These are phyloP conservation scores for Postia placenta DNA, from an alignment of 768 basidiomycete species.

Conservation along the genomic window DNA sequence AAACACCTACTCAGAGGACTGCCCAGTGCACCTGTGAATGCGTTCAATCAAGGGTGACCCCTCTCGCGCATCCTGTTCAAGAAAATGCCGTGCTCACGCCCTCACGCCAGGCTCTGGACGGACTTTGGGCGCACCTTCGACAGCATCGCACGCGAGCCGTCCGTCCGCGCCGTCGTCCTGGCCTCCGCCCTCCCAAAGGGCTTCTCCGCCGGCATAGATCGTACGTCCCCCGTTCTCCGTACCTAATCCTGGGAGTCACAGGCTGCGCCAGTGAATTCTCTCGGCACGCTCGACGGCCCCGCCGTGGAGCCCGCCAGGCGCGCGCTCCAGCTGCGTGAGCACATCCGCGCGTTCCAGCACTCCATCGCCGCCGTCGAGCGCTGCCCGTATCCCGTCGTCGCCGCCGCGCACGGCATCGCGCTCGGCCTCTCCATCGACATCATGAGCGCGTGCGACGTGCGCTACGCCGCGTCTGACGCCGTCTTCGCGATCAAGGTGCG, in stretches of 20 bases:
- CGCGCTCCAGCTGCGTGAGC: constrained; percentile 41
- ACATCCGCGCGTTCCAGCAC: constrained; percentile 57
- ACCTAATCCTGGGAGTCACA: background rate
- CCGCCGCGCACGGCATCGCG: constrained; percentile 68
- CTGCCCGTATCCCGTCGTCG: constrained; percentile 77
- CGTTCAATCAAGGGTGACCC: constrained; percentile 38
- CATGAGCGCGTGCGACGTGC: constrained; percentile 69
- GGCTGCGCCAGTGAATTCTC: constrained; percentile 24
- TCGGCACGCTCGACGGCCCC: constrained; percentile 3
- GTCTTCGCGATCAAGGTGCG: constrained; percentile 70
- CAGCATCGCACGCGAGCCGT: constrained; percentile 40
- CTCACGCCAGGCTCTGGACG: constrained; percentile 62
- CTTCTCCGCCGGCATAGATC: constrained; percentile 82
- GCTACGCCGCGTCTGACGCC: constrained; percentile 59
- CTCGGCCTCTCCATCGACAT: constrained; percentile 80
- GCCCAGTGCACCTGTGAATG: constrained; percentile 58
- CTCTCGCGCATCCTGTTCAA: too few relatives aligned
- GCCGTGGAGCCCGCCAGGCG: constrained; percentile 46
- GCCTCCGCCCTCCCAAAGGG: constrained; percentile 63
- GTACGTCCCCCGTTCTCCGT: constrained; percentile 33
- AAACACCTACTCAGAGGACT: background rate
- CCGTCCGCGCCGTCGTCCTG: constrained; percentile 68
- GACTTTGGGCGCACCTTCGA: constrained; percentile 63
- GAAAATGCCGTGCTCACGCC: constrained; percentile 4
- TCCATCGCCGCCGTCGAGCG: constrained; percentile 63